These are phyloP conservation scores for Fusarium xylarioides DNA, from an alignment of 2,329 filamentous ascomycete species.

Conservation along the genomic window DNA sequence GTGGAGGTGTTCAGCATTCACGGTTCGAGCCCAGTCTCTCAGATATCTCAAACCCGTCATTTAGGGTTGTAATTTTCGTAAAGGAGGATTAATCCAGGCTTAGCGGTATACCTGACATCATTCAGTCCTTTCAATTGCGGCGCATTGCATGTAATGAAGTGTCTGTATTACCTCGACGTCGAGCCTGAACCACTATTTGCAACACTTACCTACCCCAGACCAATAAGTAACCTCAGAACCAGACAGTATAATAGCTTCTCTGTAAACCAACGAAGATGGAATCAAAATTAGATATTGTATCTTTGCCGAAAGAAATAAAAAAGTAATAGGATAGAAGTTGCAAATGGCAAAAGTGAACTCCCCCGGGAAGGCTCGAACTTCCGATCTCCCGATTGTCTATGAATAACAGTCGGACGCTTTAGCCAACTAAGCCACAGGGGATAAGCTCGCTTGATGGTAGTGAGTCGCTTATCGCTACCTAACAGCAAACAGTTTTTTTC, in stretches of 20 bases:
- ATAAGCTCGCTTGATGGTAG: not conserved
- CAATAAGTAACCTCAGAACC: too few species aligned
- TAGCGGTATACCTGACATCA: not conserved
- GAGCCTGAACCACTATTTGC: not conserved
- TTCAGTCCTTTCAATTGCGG: not conserved
- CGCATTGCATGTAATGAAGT: too few species aligned
- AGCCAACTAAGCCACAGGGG: conserved; percentile 41
- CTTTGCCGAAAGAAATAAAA: not conserved
- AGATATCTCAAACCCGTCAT: too few species aligned
- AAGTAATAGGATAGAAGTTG: too few species aligned
- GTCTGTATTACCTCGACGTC: not conserved
- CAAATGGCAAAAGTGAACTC: conserved; percentile 29
- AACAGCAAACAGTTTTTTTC: accelerated
- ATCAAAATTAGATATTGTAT: not conserved
- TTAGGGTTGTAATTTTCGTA: not conserved
- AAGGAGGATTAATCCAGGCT: not conserved
- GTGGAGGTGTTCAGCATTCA: not conserved
- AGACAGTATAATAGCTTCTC: not conserved
- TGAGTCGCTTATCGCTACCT: accelerated
- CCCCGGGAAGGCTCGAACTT: conserved; percentile 45
- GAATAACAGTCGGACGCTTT: conserved; percentile 41
- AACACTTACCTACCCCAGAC: not conserved
- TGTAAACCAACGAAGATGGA: not conserved
- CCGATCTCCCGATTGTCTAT: conserved; percentile 44
- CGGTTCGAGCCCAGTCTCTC: not conserved